A percentile compares a stretch with the other conserved stretches of the same genome.
Evolutionary conservation across 1,284 basidiomycete genomes (phyloP).

Genomic region (Cryptococcus sp.): DNA sequence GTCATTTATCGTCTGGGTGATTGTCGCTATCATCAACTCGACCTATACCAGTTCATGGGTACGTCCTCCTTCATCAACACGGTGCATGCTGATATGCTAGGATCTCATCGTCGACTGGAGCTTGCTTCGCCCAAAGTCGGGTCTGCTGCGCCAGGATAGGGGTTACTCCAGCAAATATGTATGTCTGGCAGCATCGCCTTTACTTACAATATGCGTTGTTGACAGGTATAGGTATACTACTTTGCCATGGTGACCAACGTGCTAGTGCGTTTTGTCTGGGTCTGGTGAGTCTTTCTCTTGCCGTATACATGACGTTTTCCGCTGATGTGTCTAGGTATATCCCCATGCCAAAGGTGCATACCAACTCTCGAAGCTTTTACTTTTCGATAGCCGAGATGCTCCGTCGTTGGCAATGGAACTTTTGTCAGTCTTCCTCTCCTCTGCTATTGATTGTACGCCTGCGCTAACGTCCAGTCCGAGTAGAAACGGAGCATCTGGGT

Average conservation of each 20-base stretch:
- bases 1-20: constrained; percentile 59
- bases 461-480: constrained; percentile 30
- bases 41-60: constrained; percentile 75
- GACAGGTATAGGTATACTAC: constrained; percentile 51
- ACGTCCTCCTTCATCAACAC: constrained; percentile 41
- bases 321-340: constrained; percentile 52
- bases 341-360: constrained; percentile 52
- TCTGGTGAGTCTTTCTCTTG: constrained; percentile 47
- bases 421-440: constrained; percentile 57
- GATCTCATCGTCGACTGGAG: constrained; percentile 57
- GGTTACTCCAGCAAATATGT: constrained; percentile 55
- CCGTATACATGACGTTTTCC: not conserved
- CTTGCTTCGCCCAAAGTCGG: constrained; percentile 59
- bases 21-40: constrained; percentile 60
- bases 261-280: constrained; percentile 72
- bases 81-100: constrained; percentile 34
- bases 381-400: constrained; percentile 70
- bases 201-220: too few relatives aligned
- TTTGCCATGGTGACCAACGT: constrained; percentile 57
- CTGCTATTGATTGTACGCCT: not conserved
- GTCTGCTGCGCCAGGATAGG: constrained; percentile 68
- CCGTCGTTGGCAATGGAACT: constrained; percentile 85
- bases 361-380: constrained; percentile 61
- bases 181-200: not conserved
- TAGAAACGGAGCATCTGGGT: constrained; percentile 47